Evolutionary conservation across 1,139 yeast species (phyloP).

Genomic region (Protomyces inundatus): DNA sequence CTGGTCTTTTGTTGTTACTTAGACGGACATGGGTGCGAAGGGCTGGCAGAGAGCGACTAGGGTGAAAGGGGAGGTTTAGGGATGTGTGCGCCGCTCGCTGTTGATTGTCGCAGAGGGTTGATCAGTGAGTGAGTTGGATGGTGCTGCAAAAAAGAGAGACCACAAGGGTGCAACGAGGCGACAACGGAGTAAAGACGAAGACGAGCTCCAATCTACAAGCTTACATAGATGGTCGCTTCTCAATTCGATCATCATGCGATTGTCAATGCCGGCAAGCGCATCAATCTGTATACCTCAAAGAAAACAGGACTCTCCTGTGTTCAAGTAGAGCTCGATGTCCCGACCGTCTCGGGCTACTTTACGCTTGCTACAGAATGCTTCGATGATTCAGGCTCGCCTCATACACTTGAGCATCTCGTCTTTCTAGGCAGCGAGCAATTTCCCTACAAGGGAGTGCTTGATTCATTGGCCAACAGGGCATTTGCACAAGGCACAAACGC

Average conservation of each 20-base stretch:
- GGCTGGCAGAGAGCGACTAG: no score
- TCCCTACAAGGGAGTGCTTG: conserved; percentile 89
- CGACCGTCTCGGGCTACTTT: conserved; percentile 86
- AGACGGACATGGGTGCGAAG: no score
- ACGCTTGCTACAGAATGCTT: conserved; percentile 90
- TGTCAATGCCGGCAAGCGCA: conserved; percentile 3
- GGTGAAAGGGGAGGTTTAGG: no score
- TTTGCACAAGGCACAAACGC: conserved; percentile 82
- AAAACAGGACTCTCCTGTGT: conserved; percentile 74
- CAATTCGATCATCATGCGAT: conserved; percentile 20
- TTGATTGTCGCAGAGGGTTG: no score
- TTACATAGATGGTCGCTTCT: conserved; percentile 7
- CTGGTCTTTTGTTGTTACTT: no score
- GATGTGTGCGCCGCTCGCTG: no score
- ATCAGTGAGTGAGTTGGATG: no score
- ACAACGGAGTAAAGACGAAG: no score
- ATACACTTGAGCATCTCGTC: conserved; percentile 80
- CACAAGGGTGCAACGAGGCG: no score
- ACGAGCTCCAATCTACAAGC: no score
- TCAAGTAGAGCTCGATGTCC: conserved; percentile 73
- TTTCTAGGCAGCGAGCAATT: conserved; percentile 89
- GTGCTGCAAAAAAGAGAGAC: no score
- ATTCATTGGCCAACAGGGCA: conserved; percentile 76
- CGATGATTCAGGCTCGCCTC: conserved; percentile 89
- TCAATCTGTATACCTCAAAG: conserved; percentile 13